These are phyloP conservation scores for Backusella luteola DNA, from an alignment of 192 early-diverging fungal genomes.

Conservation along the genomic window DNA sequence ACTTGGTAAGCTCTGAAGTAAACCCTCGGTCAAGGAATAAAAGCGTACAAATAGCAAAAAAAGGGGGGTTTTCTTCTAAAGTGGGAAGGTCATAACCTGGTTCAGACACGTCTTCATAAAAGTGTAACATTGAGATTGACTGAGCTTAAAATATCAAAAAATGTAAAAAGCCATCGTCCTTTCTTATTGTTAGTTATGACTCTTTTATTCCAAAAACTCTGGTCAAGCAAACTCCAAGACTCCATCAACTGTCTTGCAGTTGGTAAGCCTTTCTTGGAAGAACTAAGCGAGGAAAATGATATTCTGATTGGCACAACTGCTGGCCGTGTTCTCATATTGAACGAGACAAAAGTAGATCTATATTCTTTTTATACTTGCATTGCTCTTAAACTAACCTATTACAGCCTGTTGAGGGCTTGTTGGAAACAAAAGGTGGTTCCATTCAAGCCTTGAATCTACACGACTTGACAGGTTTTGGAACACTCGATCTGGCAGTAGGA, in stretches of 20 bases:
- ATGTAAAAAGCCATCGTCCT: background rate
- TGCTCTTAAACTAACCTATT: background rate
- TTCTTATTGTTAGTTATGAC: background rate
- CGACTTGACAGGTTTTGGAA: slow-evolving; percentile 32
- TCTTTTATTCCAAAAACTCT: slow-evolving; percentile 16
- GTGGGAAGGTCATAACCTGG: no score
- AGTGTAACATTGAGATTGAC: no score
- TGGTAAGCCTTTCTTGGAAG: slow-evolving; percentile 36
- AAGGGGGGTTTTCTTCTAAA: no score
- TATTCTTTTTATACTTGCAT: background rate
- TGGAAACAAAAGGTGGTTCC: slow-evolving; percentile 40
- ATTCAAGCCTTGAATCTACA: slow-evolving; percentile 34
- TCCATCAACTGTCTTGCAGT: slow-evolving; percentile 32
- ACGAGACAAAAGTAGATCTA: slow-evolving; percentile 32
- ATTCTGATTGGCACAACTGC: slow-evolving; percentile 30
- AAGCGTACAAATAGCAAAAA: no score
- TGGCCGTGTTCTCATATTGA: slow-evolving; percentile 33
- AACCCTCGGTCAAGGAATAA: no score
- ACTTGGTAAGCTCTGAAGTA: no score
- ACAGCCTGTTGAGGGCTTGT: slow-evolving; percentile 29
- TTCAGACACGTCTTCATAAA: no score
- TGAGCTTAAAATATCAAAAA: background rate
- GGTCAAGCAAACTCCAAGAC: slow-evolving; percentile 27
- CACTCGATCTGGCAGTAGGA: slow-evolving; percentile 32
- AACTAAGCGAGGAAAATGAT: slow-evolving; percentile 36